Evolutionary conservation across 106 monocot species (phyloP), one percentile per base, ranked within the genome.

Genomic region (Apostasia ramifera): DNA sequence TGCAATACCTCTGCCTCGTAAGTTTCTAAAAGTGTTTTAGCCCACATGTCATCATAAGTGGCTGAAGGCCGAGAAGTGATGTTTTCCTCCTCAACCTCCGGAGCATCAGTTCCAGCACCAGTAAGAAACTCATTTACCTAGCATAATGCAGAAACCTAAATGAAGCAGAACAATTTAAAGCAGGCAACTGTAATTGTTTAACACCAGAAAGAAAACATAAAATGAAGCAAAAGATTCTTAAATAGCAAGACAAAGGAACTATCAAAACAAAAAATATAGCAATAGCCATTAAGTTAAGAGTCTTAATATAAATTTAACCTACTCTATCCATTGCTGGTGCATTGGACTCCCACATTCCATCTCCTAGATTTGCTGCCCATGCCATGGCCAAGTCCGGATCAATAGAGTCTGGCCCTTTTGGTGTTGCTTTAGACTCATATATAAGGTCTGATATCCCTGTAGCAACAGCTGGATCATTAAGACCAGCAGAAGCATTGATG

Each of bases 51-150:
- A 65, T 92, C 92, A 67, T 98, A 93, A 63, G 74, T 78, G 53
- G 79, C 87, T 1, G 92, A 92, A 64, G 81, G 84, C 57, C 84
- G 82, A 55, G 89, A 90, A 39, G 77, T 81, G 15, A 83, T 78
- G 67, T 89, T 86, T 79, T 95, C 94, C 64, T 95, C 95, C 67
- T 97, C 95, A 42, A 90, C 87, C 71, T 98, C 97, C 57, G 97
- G 97, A 58, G 97, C 92, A 81, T 92, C 92, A 60, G 85, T 98
- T 79, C 97, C 92, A 72, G 89, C 89, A 80, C 97, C 97, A 81
- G 92, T 77, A 77, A 98, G 97, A 76, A 90, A 98, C 68, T 98
- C 97, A 80, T 98, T 98, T 53, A 98, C 97, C 97, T 98, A 70
- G 42, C 37, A 44, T 40, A 65, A 68, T 8, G 57, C 8, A 38